Base-by-base conservation (phyloP, 2,329 filamentous ascomycete species). In the Colletotrichum ledebouriae region DNA sequence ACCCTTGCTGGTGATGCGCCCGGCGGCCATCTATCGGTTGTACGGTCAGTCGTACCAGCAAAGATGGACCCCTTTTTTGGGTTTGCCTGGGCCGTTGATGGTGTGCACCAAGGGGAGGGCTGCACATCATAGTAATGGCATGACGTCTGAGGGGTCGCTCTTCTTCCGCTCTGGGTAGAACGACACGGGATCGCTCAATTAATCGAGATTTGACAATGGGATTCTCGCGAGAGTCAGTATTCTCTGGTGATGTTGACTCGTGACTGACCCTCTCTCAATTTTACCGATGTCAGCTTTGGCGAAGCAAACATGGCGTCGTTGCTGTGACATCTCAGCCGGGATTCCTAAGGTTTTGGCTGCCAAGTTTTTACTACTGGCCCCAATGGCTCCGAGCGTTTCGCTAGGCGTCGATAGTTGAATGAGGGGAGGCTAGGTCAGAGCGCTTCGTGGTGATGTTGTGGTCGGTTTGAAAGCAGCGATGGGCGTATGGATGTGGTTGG, bases 151-250 rank as follows among this genome's bases (percentile, higher is more conserved):
- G 52, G 41, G 49, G 53, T 22, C 25, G 53, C 55, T 65, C 65
- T 42, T 65, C 47, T 68, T 49, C 65, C 65, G 41, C 41, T 65
- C 47, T 65, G 52, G 65, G 65, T 37, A 68, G 55, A 39, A 49
- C 59, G 65, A 59, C 64, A 67, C 65, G 65, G 65, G 55, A 68
- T 68, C 61, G 33, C 65, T 65, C 46, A 22, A 55, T 49, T 22
- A 17, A 65, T 68, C 61, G 65, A 68, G 61, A 68, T 68, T 47
- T 59, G 33, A 53, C 59, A 29, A 15, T 20, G 49, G 22, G 22
- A 22, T 22, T 22, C 4, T 22, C 22, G 17, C 17, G 17, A 17
- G 17, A 17, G 17, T 17, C 17, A 17, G 17, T 17, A 17, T 17
- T 17, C 17, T 17, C 17, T 17, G 17, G 17, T 17, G 17, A 17